phyloP scores from a whole-genome alignment of 2,329 filamentous ascomycete genomes.

The Cladosporium colombiae region DNA sequence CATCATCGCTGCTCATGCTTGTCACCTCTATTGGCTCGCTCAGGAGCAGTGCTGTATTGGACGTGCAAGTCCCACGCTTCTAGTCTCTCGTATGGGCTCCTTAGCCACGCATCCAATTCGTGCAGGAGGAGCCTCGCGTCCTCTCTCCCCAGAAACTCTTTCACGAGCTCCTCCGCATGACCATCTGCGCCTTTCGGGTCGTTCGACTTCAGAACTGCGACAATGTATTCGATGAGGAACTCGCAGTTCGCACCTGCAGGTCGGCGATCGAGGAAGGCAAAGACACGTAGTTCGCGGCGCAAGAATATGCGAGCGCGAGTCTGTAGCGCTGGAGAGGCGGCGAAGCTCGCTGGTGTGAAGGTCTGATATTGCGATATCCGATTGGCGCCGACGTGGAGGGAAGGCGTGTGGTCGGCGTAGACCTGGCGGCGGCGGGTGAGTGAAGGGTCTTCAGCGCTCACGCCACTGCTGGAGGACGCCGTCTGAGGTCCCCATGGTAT shows the following conservation, averaged over 20 bases:
- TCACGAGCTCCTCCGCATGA: constrained; percentile 75
- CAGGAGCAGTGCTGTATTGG: constrained; percentile 61
- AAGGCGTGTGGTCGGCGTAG: constrained; percentile 72
- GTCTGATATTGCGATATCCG: constrained; percentile 74
- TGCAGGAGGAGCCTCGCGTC: constrained; percentile 78
- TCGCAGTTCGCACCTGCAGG: constrained; percentile 48
- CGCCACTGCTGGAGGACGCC: not conserved
- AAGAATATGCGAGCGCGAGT: constrained; percentile 80
- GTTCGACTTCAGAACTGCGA: constrained; percentile 79
- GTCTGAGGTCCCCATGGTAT: constrained; percentile 10
- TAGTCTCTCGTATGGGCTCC: constrained; percentile 73
- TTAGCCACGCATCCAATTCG: constrained; percentile 78
- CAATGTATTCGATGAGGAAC: constrained; percentile 81
- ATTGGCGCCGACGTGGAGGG: constrained; percentile 80
- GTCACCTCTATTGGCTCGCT: not conserved
- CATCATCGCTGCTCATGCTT: not conserved
- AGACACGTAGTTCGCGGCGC: constrained; percentile 79
- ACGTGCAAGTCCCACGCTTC: constrained; percentile 79
- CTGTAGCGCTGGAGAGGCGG: constrained; percentile 64
- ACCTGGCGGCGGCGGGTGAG: constrained; percentile 67
- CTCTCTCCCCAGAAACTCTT: constrained; percentile 74
- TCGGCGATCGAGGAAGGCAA: constrained; percentile 62
- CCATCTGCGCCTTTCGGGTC: constrained; percentile 78
- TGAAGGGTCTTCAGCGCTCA: constrained; percentile 34
- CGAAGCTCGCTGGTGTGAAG: constrained; percentile 68